Percentiles rank a stretch among this genome's conserved stretches.
Conservation (phyloP, 768 basidiomycete species). For the Kwoniella sp. region DNA sequence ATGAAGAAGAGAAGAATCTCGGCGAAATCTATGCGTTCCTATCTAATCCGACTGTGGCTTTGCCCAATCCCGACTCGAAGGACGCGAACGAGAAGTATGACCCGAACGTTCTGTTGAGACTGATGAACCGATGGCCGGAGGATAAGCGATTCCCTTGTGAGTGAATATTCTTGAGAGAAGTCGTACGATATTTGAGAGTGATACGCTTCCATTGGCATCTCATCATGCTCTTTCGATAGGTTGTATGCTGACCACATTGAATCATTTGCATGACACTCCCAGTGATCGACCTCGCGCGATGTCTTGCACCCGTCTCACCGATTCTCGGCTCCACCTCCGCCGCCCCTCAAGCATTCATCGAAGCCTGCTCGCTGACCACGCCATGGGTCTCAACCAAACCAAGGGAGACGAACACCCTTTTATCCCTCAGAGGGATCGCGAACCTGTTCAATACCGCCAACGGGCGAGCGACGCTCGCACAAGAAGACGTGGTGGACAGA, state of each 20-base stretch:
- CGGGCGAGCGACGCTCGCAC: conserved; percentile 36
- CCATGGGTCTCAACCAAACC: conserved; percentile 67
- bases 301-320: conserved; percentile 68
- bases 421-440: conserved; percentile 75
- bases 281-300: conserved; percentile 85
- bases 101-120: conserved; percentile 25
- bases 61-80: conserved; percentile 29
- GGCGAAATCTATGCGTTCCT: conserved; percentile 39
- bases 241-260: neutral
- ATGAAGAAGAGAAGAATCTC: conserved; percentile 41
- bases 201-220: too few relatives aligned
- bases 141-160: conserved; percentile 54
- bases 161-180: too few relatives aligned
- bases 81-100: conserved; percentile 38
- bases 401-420: conserved; percentile 79
- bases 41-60: conserved; percentile 23
- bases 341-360: conserved; percentile 68
- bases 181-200: too few relatives aligned
- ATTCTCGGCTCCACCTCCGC: conserved; percentile 60
- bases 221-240: too few relatives aligned
- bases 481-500: conserved; percentile 33
- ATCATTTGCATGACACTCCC: too few relatives aligned
- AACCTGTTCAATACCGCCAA: conserved; percentile 67
- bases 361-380: conserved; percentile 68
- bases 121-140: conserved; percentile 45